Conservation (phyloP, 352 stramenopile genomes). For the Blastocystis sp. region DNA sequence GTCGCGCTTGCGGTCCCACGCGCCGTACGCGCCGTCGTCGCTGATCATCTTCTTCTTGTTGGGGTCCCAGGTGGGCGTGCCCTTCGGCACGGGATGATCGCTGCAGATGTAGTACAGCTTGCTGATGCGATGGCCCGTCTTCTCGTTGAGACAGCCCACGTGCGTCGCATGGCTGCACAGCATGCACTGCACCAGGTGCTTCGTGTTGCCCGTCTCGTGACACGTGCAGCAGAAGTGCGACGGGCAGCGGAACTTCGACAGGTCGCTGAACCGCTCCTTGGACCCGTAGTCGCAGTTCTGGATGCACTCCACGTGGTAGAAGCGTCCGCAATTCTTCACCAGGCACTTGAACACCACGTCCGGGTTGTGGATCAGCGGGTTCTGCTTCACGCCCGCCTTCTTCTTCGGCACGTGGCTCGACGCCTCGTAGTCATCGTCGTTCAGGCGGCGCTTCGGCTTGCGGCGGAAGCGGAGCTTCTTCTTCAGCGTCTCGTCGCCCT, state of each 20-base stretch:
- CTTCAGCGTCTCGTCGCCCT: conserved; percentile 2
- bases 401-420: not conserved
- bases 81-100: conserved; percentile 39
- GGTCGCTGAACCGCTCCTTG: conserved; percentile 62
- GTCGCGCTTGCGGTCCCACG: not conserved
- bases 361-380: conserved; percentile 55
- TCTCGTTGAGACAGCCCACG: conserved; percentile 42
- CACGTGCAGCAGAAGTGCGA: conserved; percentile 64
- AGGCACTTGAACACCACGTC: conserved; percentile 68
- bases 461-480: conserved; percentile 10
- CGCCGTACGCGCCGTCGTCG: not conserved
- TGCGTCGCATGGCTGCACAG: conserved; percentile 40
- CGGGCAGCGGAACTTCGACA: conserved; percentile 65
- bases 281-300: conserved; percentile 51
- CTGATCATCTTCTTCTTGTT: conserved; percentile 51
- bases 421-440: conserved; percentile 57
- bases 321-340: conserved; percentile 55
- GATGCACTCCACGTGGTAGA: conserved; percentile 67
- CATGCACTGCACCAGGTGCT: conserved; percentile 65
- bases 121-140: conserved; percentile 36
- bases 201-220: conserved; percentile 69
- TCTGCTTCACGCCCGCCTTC: conserved; percentile 50
- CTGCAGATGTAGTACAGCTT: conserved; percentile 68
- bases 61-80: conserved; percentile 44
- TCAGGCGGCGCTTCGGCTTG: not conserved